A percentile compares a stretch with the other conserved stretches of the same genome.
Evolutionary conservation across 106 monocot genomes (phyloP).

Genomic region (Dendrobium nobile): DNA sequence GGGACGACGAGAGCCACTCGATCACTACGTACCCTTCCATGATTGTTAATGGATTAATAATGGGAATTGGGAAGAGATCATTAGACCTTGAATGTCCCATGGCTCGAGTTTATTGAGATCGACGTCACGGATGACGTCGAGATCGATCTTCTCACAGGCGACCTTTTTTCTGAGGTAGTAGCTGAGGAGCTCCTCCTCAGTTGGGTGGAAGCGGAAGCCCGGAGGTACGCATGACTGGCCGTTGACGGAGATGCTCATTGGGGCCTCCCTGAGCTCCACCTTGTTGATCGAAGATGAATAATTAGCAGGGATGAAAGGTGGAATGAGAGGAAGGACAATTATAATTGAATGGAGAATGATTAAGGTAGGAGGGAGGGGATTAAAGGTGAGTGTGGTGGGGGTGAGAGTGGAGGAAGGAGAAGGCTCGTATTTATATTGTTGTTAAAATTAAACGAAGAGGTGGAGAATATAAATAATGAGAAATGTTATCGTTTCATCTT

Average conservation of each 20-base stretch:
- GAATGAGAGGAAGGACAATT: conserved; percentile 5
- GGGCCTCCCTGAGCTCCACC: neutral
- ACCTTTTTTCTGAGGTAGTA: conserved; percentile 90
- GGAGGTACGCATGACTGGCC: conserved; percentile 84
- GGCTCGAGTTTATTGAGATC: conserved; percentile 98
- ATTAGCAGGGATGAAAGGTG: neutral
- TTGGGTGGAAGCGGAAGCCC: conserved; percentile 93
- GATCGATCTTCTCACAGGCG: conserved; percentile 67
- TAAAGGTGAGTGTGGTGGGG: neutral
- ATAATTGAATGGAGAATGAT: neutral
- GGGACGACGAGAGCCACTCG: no score
- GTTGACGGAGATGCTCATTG: conserved; percentile 86
- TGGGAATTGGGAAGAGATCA: neutral
- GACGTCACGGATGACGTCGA: conserved; percentile 84
- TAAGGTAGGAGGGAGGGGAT: neutral
- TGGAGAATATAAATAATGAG: neutral
- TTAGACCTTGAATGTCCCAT: conserved; percentile 88
- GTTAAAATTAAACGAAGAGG: conserved; percentile 1
- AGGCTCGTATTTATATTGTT: conserved; percentile 25
- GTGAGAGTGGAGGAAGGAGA: conserved; percentile 8
- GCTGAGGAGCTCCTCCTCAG: conserved; percentile 88
- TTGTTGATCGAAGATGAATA: neutral
- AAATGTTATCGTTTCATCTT: conserved; percentile 15
- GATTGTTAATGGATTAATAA: neutral
- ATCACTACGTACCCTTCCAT: no score